Conservation (phyloP, 2,329 filamentous ascomycete species). For the Ophiostoma sp. region DNA sequence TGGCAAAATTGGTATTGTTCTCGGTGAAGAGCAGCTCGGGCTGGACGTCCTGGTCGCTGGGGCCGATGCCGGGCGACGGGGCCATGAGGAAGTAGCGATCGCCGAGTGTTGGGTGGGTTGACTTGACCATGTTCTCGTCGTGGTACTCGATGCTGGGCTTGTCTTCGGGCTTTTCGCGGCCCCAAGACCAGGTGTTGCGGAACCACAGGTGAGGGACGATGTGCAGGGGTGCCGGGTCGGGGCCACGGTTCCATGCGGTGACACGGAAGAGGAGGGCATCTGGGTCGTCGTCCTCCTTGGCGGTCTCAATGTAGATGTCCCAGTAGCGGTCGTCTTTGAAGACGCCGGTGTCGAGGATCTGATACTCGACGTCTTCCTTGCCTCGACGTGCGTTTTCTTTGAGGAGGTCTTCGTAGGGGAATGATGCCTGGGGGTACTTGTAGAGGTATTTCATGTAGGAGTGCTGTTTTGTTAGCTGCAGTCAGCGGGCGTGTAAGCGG, state of each 20-base stretch:
- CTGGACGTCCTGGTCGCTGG: conserved; percentile 73
- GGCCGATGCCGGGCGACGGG: conserved; percentile 79
- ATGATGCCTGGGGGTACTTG: conserved; percentile 88
- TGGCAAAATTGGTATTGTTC: conserved; percentile 84
- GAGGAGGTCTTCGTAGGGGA: conserved; percentile 85
- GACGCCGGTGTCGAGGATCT: conserved; percentile 79
- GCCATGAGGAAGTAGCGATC: conserved; percentile 79
- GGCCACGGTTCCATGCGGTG: conserved; percentile 91
- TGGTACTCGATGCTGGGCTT: conserved; percentile 72
- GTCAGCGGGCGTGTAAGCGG: not conserved
- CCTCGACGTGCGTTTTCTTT: conserved; percentile 74
- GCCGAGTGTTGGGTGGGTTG: conserved; percentile 74
- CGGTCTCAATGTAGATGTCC: conserved; percentile 95
- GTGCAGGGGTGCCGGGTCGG: conserved; percentile 83
- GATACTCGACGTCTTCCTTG: conserved; percentile 79
- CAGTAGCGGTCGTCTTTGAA: conserved; percentile 91
- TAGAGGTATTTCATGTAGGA: conserved; percentile 99
- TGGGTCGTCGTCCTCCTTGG: conserved; percentile 86
- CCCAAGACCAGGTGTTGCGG: conserved; percentile 96
- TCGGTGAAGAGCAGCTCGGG: conserved; percentile 88
- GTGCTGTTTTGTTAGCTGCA: conserved; percentile 50
- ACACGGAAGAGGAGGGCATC: conserved; percentile 91
- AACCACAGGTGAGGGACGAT: conserved; percentile 96
- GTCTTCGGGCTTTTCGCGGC: conserved; percentile 64
- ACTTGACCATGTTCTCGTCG: conserved; percentile 62